These are phyloP conservation scores for Cochlearia excelsa DNA, from an alignment of 345 rosid species.

Conservation along the genomic window DNA sequence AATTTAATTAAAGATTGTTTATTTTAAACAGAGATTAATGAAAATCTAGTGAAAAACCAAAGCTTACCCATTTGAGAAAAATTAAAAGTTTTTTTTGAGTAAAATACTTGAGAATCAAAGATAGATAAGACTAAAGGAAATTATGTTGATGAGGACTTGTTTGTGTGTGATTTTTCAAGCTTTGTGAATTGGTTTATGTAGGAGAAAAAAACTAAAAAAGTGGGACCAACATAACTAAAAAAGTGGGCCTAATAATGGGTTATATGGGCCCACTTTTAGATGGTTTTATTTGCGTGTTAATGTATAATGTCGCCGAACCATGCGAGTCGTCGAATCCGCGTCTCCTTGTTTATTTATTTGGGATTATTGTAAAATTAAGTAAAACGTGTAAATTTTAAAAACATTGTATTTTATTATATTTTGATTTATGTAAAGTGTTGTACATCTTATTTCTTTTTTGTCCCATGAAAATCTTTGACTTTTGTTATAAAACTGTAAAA, in stretches of 20 bases:
- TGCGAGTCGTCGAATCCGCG: conserved; percentile 29
- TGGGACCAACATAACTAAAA: conserved; percentile 23
- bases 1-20: too few species aligned
- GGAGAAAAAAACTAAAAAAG: conserved; percentile 14
- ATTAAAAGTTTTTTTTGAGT: too few species aligned
- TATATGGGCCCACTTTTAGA: conserved; percentile 19
- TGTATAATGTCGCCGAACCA: conserved; percentile 22
- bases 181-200: conserved; percentile 29
- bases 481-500: too few species aligned
- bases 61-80: conserved; percentile 22
- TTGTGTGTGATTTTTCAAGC: neutral
- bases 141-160: conserved; percentile 9
- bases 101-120: neutral
- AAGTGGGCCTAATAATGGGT: conserved; percentile 24
- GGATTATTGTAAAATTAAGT: too few species aligned
- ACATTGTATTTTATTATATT: too few species aligned
- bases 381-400: too few species aligned
- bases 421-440: too few species aligned
- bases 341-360: neutral
- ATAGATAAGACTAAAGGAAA: conserved; percentile 1
- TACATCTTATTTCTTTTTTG: too few species aligned
- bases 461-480: too few species aligned
- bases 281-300: conserved; percentile 20
- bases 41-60: neutral
- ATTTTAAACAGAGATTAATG: neutral